Evolutionary conservation across 169 alveolate species (phyloP).

Genomic region (Fabrea salina): DNA sequence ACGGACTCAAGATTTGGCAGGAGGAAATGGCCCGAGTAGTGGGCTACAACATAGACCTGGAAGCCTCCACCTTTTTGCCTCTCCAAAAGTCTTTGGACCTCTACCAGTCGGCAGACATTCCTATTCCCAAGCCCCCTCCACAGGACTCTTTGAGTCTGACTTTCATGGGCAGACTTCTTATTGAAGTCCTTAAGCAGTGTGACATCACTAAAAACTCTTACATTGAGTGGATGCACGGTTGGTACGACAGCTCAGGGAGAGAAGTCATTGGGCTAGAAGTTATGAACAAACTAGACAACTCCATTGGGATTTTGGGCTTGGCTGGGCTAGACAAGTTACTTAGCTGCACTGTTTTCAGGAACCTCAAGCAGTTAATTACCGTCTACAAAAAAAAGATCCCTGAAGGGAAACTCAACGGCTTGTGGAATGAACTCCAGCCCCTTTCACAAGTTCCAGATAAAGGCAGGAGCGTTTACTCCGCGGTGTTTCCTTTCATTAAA

Average conservation of each 20-base stretch:
- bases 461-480: neutral
- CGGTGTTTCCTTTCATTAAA: neutral
- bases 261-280: constrained; percentile 47
- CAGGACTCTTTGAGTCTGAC: constrained; percentile 36
- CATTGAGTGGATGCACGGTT: constrained; percentile 29
- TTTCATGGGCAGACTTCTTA: constrained; percentile 50
- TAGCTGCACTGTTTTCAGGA: constrained; percentile 32
- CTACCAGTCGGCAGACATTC: constrained; percentile 25
- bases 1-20: constrained; percentile 76
- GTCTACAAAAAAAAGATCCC: constrained; percentile 35
- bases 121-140: constrained; percentile 30
- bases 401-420: constrained; percentile 40
- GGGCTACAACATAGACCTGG: constrained; percentile 55
- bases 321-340: constrained; percentile 46
- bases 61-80: constrained; percentile 37
- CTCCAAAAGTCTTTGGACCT: constrained; percentile 33
- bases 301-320: constrained; percentile 38
- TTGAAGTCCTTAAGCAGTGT: constrained; percentile 22
- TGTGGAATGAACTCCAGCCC: constrained; percentile 4
- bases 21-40: constrained; percentile 69
- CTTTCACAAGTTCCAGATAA: neutral
- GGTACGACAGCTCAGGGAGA: constrained; percentile 49
- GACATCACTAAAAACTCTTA: constrained; percentile 30
- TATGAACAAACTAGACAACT: constrained; percentile 31
- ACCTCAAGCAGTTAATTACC: constrained; percentile 39